These are phyloP conservation scores for Leavenworthia alabamica DNA, from an alignment of 345 rosid species.

Conservation along the genomic window DNA sequence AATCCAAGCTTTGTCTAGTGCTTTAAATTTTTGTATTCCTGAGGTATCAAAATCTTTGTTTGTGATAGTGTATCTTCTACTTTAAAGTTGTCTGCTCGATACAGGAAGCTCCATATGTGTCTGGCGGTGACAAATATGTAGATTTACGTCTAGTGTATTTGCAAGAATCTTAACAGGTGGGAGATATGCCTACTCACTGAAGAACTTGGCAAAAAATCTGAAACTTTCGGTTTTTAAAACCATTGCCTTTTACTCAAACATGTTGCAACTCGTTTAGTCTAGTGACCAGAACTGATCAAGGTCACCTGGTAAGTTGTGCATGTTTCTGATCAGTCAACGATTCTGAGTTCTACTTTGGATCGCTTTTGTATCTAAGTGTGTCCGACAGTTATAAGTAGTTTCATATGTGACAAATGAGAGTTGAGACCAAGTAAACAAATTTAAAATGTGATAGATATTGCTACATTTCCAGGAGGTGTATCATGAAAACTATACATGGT, in stretches of 20 bases:
- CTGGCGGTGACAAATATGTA: not conserved
- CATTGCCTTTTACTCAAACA: not conserved
- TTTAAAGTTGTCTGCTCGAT: not conserved
- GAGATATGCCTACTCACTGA: not conserved
- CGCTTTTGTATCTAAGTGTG: not conserved
- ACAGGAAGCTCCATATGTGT: not conserved
- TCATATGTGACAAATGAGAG: not conserved
- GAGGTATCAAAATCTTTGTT: conserved; percentile 8
- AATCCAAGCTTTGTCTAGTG: conserved; percentile 3
- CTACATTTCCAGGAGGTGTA: conserved; percentile 10
- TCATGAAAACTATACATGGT: conserved; percentile 9
- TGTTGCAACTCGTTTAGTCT: conserved; percentile 9
- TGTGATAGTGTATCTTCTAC: not conserved
- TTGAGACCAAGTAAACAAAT: not conserved
- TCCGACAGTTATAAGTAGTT: not conserved
- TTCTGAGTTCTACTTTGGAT: not conserved
- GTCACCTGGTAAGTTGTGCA: not conserved
- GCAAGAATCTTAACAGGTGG: not conserved
- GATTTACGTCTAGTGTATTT: not conserved
- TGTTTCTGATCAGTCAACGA: not conserved
- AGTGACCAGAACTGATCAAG: not conserved
- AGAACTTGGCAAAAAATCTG: not conserved
- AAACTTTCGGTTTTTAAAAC: not conserved
- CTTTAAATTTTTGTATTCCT: conserved; percentile 6
- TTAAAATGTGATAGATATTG: not conserved